These are phyloP conservation scores for Hyphopichia burtonii DNA, from an alignment of 1,139 yeast species.

Conservation along the genomic window DNA sequence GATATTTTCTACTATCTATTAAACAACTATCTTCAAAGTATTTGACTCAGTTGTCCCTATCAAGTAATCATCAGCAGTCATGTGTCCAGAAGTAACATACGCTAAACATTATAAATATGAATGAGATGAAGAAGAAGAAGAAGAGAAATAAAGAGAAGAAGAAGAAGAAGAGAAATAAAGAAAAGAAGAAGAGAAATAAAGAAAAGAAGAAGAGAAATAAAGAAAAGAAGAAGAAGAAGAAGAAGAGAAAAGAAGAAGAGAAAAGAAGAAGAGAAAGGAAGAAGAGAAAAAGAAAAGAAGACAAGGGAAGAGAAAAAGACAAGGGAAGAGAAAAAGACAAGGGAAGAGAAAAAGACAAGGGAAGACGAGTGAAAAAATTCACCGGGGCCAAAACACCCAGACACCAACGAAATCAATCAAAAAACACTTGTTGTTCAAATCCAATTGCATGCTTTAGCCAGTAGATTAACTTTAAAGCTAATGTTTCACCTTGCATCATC, in stretches of 20 bases:
- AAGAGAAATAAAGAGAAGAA: not conserved
- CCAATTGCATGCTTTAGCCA: no score
- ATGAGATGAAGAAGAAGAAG: not conserved
- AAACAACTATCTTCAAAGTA: slow-evolving; percentile 22
- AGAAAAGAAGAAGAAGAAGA: not conserved
- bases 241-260: not conserved
- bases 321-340: no score
- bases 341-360: no score
- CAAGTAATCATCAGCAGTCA: slow-evolving; percentile 22
- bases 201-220: not conserved
- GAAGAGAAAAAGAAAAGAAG: not conserved
- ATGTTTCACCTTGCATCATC: slow-evolving; percentile 50
- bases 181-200: not conserved
- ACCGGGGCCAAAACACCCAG: not conserved
- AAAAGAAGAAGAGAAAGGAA: not conserved
- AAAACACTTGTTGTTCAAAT: not conserved
- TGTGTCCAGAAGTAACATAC: not conserved
- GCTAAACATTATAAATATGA: not conserved
- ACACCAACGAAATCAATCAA: no score
- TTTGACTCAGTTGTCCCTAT: slow-evolving; percentile 41
- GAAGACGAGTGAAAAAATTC: no score
- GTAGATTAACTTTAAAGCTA: no score
- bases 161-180: not conserved
- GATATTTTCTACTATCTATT: slow-evolving; percentile 22
- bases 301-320: no score